Percentiles rank a stretch among this genome's conserved stretches.
These are phyloP conservation scores for Acidiella bohemica DNA, from an alignment of 495 filamentous ascomycete genomes.

Conservation along the genomic window DNA sequence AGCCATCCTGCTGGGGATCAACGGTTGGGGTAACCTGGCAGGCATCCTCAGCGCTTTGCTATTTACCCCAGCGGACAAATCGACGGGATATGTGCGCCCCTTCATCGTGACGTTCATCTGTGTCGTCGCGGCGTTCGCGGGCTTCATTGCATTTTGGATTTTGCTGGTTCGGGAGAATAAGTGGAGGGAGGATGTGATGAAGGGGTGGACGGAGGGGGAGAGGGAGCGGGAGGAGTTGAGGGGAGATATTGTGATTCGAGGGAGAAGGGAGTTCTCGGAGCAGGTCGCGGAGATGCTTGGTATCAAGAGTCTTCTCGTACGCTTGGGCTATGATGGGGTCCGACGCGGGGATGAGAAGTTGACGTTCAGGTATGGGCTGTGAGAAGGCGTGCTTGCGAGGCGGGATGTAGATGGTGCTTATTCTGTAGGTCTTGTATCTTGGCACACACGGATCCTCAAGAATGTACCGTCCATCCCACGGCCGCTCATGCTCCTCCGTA, in stretches of 20 bases:
- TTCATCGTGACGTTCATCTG: constrained; percentile 34
- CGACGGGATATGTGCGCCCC: constrained; percentile 26
- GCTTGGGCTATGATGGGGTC: constrained; percentile 2
- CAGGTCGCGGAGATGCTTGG: background rate
- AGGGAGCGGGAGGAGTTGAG: constrained; percentile 15
- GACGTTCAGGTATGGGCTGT: constrained; percentile 17
- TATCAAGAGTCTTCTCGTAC: background rate
- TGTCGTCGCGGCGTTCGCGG: constrained; percentile 31
- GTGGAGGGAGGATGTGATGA: constrained; percentile 17
- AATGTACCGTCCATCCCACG: too few relatives aligned
- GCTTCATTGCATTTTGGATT: constrained; percentile 29
- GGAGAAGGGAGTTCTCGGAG: too few relatives aligned
- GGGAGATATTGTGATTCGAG: constrained; percentile 7
- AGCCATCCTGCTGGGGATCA: constrained; percentile 42
- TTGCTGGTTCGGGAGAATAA: constrained; percentile 29
- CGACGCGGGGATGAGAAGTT: constrained; percentile 15
- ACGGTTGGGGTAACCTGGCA: constrained; percentile 47
- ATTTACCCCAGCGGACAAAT: constrained; percentile 34
- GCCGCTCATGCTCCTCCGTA: too few relatives aligned
- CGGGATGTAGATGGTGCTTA: too few relatives aligned
- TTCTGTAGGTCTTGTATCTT: too few relatives aligned
- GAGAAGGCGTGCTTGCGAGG: too few relatives aligned
- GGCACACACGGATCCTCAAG: too few relatives aligned
- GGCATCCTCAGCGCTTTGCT: constrained; percentile 38
- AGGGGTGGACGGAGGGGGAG: constrained; percentile 22